Evolutionary conservation across 2,329 filamentous ascomycete genomes (phyloP).

Genomic region (Elsinoe batatas): DNA sequence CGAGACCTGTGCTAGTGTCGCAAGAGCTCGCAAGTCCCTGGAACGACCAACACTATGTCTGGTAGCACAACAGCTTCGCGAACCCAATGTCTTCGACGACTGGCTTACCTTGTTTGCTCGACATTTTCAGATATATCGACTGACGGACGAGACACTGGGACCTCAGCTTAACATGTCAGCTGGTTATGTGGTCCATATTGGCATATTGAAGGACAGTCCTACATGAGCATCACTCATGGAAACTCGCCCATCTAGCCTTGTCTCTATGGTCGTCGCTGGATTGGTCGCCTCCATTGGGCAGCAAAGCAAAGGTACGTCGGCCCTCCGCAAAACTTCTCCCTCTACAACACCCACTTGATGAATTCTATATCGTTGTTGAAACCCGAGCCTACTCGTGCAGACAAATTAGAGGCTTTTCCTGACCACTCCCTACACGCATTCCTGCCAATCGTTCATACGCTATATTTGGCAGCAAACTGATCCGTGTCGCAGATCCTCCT

Average conservation of each 20-base stretch:
- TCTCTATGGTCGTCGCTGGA: too few relatives aligned
- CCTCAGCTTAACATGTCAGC: conserved; percentile 50
- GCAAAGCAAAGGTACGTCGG: not conserved
- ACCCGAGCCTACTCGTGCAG: conserved; percentile 14
- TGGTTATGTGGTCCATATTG: conserved; percentile 77
- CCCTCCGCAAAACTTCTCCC: not conserved
- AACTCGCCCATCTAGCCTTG: not conserved
- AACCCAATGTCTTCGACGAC: conserved; percentile 71
- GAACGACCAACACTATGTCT: conserved; percentile 57
- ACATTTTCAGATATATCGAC: conserved; percentile 64
- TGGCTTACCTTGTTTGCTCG: conserved; percentile 63
- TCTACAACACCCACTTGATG: conserved; percentile 1
- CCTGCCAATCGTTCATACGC: not conserved
- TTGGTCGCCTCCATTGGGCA: too few relatives aligned
- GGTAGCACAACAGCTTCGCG: conserved; percentile 80
- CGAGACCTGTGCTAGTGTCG: conserved; percentile 68
- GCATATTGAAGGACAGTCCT: conserved; percentile 42
- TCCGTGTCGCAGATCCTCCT: not conserved
- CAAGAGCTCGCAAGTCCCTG: conserved; percentile 42
- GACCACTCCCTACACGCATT: not conserved
- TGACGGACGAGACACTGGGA: conserved; percentile 55
- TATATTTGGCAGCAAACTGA: conserved; percentile 4
- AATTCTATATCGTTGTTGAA: conserved; percentile 15
- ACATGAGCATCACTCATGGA: not conserved
- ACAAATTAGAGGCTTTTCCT: conserved; percentile 15